Evolutionary conservation across 257 asterid genomes (phyloP).

Genomic region (Solanum bukasovii): DNA sequence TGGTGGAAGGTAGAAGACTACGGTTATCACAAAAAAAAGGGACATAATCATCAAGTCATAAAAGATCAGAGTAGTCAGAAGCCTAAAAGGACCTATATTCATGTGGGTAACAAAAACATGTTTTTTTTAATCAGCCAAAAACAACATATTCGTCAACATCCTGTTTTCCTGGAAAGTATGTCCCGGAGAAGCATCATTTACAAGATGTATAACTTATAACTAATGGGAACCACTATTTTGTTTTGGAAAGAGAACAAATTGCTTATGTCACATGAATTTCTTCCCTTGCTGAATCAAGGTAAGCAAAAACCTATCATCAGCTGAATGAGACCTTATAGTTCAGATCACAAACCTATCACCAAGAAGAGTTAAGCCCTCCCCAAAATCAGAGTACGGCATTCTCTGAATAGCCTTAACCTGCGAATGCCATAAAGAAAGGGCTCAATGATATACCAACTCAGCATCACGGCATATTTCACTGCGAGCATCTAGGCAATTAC

Average conservation of each 20-base stretch:
- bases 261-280: background rate
- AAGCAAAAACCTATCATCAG: background rate
- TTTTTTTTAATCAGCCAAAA: background rate
- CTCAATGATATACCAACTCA: background rate
- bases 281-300: background rate
- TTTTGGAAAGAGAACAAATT: background rate
- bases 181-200: background rate
- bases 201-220: background rate
- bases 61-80: background rate
- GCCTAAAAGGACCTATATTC: background rate
- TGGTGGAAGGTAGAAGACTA: background rate
- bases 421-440: background rate
- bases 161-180: background rate
- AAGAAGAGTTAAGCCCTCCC: constrained; percentile 94
- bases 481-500: constrained; percentile 18
- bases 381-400: constrained; percentile 53
- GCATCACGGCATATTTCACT: background rate
- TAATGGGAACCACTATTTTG: background rate
- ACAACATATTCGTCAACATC: background rate
- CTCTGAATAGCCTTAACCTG: constrained; percentile 61
- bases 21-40: background rate
- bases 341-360: constrained; percentile 56
- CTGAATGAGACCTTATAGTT: background rate
- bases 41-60: background rate
- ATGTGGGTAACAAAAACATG: background rate